phyloP scores from a whole-genome alignment of 768 basidiomycete genomes.

The Cantharellus anzutake region DNA sequence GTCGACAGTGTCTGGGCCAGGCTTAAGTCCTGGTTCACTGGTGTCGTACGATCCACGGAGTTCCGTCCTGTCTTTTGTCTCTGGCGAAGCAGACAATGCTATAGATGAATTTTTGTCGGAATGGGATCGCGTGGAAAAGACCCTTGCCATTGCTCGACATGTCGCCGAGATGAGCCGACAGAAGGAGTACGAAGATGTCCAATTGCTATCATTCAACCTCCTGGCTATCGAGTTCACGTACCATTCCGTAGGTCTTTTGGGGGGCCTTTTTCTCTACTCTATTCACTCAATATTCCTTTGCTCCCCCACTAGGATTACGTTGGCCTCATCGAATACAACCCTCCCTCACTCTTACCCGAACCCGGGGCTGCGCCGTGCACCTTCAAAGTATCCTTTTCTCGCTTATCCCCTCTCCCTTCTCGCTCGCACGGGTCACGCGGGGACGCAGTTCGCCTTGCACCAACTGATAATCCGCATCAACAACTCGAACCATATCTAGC shows the following conservation, averaged over 20 bases:
- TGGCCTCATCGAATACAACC: conserved; percentile 10
- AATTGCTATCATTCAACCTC: conserved; percentile 75
- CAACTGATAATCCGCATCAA: conserved; percentile 36
- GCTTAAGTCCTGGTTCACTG: conserved; percentile 68
- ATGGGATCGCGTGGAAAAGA: conserved; percentile 84
- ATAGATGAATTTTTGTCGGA: conserved; percentile 83
- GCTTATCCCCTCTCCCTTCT: background rate
- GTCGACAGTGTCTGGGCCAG: conserved; percentile 15
- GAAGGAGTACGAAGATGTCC: conserved; percentile 52
- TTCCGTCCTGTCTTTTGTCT: conserved; percentile 76
- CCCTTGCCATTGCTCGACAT: conserved; percentile 84
- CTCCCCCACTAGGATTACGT: conserved; percentile 1
- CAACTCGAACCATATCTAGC: conserved; percentile 62
- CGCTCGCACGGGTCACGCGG: background rate
- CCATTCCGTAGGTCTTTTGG: conserved; percentile 11
- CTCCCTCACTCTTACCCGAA: conserved; percentile 13
- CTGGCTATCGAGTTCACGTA: conserved; percentile 87
- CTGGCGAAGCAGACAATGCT: conserved; percentile 71
- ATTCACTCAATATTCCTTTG: background rate
- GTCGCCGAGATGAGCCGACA: conserved; percentile 71
- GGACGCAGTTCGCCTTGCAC: background rate
- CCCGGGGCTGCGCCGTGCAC: conserved; percentile 12
- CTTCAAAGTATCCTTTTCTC: conserved; percentile 15
- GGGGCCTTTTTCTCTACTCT: background rate
- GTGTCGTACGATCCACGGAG: conserved; percentile 82